Evolutionary conservation across 345 rosid genomes (phyloP), one percentile per base, ranked within the genome.

Genomic region (Populus simonii): DNA sequence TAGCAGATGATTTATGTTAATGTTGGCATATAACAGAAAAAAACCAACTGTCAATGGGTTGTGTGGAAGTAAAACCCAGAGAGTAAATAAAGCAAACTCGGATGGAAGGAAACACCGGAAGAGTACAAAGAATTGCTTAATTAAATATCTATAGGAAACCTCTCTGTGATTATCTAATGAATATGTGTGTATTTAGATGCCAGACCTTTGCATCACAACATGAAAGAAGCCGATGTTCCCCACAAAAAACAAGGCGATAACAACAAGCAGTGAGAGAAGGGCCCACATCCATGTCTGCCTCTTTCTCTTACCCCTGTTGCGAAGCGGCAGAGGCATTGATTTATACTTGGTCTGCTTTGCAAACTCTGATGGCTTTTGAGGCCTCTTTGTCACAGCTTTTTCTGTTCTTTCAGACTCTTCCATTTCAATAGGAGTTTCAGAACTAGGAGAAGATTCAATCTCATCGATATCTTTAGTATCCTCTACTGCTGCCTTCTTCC

Each of bases 201-300:
- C 74, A 55, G 33, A 23, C 57, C 78, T 57, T 68, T 31, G 70
- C 25, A 74, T 55, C 53, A 67, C 20, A 22, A 13, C 2, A 17
- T 25, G 6, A 39, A 22, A 53, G 81, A 84, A 76, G 80, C 82
- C 84, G 76, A 82, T 78, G 74, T 87, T 89, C 66, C 96, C 92
- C 13, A 89, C 55, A 81, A 89, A 80, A 84, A 92, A 84, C 83
- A 93, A 84, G 35, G 85, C 91, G 18, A 90, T 11, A 35, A 80
- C 71, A 6, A 75, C 78, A 78, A 82, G 25, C 38, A 76, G 80
- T 9, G 77, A 9, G 49, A 91, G 81, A 51, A 88, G 81, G 7
- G 77, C 84, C 98, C 95, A 93, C 92, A 89, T 93, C 95, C 97
- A 94, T 72, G 88, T 79, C 81, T 84, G 89, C 85, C 89, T 88